Evolutionary conservation across 768 basidiomycete species (phyloP), one percentile per base, ranked within the genome.

Genomic region (Clavulina sp.): DNA sequence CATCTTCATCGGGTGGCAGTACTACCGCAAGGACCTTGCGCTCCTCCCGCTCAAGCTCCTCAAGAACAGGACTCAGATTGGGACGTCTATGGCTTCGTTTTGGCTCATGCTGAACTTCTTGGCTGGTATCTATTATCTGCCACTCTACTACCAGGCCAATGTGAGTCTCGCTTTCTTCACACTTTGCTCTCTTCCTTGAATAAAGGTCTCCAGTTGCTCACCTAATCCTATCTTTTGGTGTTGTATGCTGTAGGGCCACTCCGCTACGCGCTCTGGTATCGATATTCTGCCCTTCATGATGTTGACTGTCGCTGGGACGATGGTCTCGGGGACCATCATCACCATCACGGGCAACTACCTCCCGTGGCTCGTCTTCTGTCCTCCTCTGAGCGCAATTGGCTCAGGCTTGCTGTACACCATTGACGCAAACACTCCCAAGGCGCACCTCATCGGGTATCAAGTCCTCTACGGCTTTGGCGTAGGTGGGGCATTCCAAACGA

Each of bases 21-120:
- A 56, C 48, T 55, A 57, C 56, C 51, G 65, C 29, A 63, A 64
- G 38, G 64, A 68, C 18, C 36, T 56, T 18, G 67, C 68, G 3
- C 64, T 69, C 60, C 63, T 71, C 38, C 65, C 64, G 9, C 54
- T 66, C 31, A 16, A 19, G 3, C 58, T 68, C 36, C 61, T 71
- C 55, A 59, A 56, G 34, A 58, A 61, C 18, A 54, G 64, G 9
- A 63, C 63, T 4, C 57, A 59, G 48, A 31, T 63, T n/a, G 63
- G 62, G 5, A 54, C 58, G 5, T 57, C 57, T 38, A 48, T 56
- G 6, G 52, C 53, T 28, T 31, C 50, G 21, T 57, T 58, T 34
- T 49, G 52, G 48, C 26, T 51, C 44, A 50, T 57, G 28, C 29
- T 54, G 33, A 5, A 48, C 54, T 16, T 51, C 9, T 46, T 54